Percentiles rank a stretch among this genome's conserved stretches.
Conservation (phyloP, 768 basidiomycete species). For the Kwoniella bestiolae region DNA sequence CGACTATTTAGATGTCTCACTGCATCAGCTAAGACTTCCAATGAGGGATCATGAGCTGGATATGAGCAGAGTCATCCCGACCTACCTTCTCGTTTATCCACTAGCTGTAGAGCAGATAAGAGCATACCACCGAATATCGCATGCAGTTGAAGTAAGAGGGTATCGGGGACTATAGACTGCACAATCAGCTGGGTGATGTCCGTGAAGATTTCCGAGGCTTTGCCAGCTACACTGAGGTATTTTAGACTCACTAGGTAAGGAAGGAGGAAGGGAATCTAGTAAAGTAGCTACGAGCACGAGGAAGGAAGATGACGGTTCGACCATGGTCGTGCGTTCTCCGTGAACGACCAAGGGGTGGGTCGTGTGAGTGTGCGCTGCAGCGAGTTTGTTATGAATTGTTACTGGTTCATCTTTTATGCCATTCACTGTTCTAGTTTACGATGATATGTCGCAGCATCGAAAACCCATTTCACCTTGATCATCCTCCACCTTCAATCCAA, state of each 20-base stretch:
- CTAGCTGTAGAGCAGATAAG: conserved; percentile 44
- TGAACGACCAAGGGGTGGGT: too few relatives aligned
- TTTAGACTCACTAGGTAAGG: conserved; percentile 19
- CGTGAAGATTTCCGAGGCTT: not conserved
- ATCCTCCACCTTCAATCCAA: conserved; percentile 3
- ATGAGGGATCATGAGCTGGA: not conserved
- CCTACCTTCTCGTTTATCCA: conserved; percentile 49
- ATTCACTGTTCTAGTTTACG: too few relatives aligned
- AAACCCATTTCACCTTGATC: not conserved
- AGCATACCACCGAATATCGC: conserved; percentile 49
- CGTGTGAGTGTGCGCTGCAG: too few relatives aligned
- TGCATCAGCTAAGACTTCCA: not conserved
- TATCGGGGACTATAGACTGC: conserved; percentile 28
- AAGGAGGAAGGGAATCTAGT: conserved; percentile 33
- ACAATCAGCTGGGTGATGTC: conserved; percentile 5
- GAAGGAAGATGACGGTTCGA: conserved; percentile 19
- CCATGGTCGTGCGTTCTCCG: not conserved
- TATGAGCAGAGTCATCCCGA: not conserved
- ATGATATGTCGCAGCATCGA: not conserved
- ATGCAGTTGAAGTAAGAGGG: conserved; percentile 42
- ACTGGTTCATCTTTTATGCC: too few relatives aligned
- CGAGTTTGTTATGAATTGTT: too few relatives aligned
- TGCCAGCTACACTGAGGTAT: not conserved
- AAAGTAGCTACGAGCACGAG: conserved; percentile 37
- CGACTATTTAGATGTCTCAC: conserved; percentile 26